Evolutionary conservation across 2,329 filamentous ascomycete genomes (phyloP).

Genomic region (Leptographium radiaticola): DNA sequence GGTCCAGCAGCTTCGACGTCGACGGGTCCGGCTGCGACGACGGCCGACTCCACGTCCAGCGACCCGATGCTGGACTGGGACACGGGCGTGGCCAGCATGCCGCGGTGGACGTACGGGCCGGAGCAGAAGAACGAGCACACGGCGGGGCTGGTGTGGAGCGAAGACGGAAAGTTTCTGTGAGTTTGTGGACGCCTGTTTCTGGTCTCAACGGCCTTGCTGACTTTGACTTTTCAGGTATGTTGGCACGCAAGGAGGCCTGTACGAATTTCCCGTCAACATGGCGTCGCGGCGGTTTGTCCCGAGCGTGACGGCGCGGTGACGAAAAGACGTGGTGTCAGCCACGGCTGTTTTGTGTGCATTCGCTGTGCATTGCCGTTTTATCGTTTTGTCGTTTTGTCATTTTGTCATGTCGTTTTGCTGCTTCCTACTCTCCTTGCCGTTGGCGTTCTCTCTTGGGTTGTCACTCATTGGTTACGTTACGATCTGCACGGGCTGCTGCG

Average conservation of each 20-base stretch:
- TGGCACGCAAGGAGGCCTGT: constrained; percentile 59
- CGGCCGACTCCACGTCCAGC: not conserved
- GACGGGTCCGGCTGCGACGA: constrained; percentile 10
- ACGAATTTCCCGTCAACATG: constrained; percentile 57
- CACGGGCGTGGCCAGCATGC: constrained; percentile 5
- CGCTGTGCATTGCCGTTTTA: too few species aligned
- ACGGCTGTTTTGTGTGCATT: not conserved
- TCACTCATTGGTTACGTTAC: too few species aligned
- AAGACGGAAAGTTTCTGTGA: constrained; percentile 46
- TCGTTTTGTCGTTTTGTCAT: not conserved
- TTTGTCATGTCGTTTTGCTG: not conserved
- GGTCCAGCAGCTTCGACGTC: not conserved
- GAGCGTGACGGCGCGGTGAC: constrained; percentile 38
- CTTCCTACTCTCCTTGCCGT: not conserved
- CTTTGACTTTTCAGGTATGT: constrained; percentile 34
- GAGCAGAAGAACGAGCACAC: constrained; percentile 52
- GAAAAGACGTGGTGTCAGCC: too few species aligned
- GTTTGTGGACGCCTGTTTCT: constrained; percentile 13
- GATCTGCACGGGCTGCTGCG: not conserved
- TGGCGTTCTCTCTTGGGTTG: not conserved
- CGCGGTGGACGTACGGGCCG: constrained; percentile 13
- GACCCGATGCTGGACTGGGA: constrained; percentile 16
- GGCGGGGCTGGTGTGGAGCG: constrained; percentile 48
- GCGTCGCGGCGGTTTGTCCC: constrained; percentile 46
- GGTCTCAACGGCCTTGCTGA: not conserved